phyloP scores from a whole-genome alignment of 805 yeast genomes.

The Wickerhamiella hasegawae region DNA sequence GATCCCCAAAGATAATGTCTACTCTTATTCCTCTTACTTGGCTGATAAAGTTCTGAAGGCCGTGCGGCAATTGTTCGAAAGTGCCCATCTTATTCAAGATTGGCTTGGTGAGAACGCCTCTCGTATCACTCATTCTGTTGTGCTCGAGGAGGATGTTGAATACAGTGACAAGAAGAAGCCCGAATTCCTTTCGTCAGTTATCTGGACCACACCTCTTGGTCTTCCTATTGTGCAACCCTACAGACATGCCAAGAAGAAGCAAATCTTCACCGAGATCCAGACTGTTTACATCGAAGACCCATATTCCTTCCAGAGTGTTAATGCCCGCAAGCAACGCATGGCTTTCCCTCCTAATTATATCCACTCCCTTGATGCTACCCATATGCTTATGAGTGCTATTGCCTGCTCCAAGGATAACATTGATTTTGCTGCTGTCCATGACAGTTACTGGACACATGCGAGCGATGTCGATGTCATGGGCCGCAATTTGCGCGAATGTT shows the following conservation, averaged over 20 bases:
- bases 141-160: constrained; percentile 38
- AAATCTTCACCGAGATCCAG: constrained; percentile 70
- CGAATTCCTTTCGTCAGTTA: constrained; percentile 67
- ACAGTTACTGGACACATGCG: constrained; percentile 97
- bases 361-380: constrained; percentile 93
- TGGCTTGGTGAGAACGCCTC: constrained; percentile 86
- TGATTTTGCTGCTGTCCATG: constrained; percentile 89
- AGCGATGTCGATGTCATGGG: constrained; percentile 63
- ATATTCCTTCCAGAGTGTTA: constrained; percentile 65
- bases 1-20: constrained; percentile 31
- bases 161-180: constrained; percentile 28
- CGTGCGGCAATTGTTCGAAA: constrained; percentile 68
- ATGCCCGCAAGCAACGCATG: constrained; percentile 73
- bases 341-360: constrained; percentile 94
- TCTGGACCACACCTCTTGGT: constrained; percentile 96
- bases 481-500: constrained; percentile 52
- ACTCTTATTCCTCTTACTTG: constrained; percentile 43
- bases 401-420: constrained; percentile 51
- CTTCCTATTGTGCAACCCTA: constrained; percentile 96
- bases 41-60: constrained; percentile 69
- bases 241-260: constrained; percentile 46
- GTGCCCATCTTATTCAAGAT: constrained; percentile 91
- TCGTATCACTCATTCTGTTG: constrained; percentile 59
- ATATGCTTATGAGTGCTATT: constrained; percentile 80
- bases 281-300: constrained; percentile 82